Evolutionary conservation across 192 early-diverging fungal species (phyloP).

Genomic region (Coemansia sp.): DNA sequence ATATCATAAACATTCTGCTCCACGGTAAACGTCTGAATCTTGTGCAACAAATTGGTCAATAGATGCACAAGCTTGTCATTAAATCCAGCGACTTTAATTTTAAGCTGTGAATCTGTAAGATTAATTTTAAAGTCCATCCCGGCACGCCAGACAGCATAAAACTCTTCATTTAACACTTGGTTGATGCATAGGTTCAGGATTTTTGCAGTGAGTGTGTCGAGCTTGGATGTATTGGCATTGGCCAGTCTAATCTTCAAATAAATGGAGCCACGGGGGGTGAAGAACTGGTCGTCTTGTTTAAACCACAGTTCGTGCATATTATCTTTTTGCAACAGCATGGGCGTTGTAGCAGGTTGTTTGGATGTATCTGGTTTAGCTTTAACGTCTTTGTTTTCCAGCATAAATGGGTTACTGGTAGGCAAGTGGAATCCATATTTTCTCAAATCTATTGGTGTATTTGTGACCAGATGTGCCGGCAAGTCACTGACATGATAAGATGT

Average conservation of each 20-base stretch:
- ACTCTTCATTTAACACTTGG: not conserved
- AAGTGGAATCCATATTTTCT: not conserved
- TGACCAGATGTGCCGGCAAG: not conserved
- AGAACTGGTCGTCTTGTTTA: slow-evolving; percentile 87
- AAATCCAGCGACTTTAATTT: not conserved
- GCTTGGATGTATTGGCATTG: not conserved
- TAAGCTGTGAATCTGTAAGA: not conserved
- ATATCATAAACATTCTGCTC: not conserved
- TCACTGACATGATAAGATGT: not conserved
- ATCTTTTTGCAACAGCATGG: slow-evolving; percentile 5
- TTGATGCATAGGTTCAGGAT: not conserved
- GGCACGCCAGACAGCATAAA: not conserved
- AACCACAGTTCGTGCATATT: slow-evolving; percentile 71
- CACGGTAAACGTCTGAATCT: not conserved
- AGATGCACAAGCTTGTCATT: not conserved
- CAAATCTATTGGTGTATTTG: not conserved
- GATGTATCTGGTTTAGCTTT: not conserved
- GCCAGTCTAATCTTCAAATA: not conserved
- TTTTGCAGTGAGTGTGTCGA: not conserved
- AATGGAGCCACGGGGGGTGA: slow-evolving; percentile 71
- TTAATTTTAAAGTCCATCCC: not conserved
- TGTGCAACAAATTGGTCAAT: not conserved
- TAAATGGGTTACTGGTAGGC: not conserved
- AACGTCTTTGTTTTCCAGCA: not conserved
- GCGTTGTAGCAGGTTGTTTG: not conserved